Evolutionary conservation across 2,329 filamentous ascomycete species (phyloP), one percentile per base, ranked within the genome.

Genomic region (Emmonsiellopsis sp.): DNA sequence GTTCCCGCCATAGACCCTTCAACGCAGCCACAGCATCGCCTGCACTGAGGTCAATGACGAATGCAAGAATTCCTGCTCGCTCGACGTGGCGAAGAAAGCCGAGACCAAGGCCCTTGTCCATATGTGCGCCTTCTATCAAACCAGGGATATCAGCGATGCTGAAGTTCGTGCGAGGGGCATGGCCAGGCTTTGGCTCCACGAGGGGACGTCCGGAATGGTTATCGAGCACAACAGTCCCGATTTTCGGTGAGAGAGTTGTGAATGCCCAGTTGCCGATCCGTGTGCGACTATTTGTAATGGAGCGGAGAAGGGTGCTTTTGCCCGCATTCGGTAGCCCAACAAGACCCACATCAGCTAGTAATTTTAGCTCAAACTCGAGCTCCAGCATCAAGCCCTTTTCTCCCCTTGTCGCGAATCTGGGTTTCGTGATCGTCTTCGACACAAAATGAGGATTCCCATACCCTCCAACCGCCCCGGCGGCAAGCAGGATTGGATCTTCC

Each of bases 91-190:
- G 84, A 13, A 98, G 74, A 68, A 98, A 98, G 43, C 87, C 89
- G 43, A 96, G 83, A 0, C 93, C 93, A 0, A 98, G 80, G 0
- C 93, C 93, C 59, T 85, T 86, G 70, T 98, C 91, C 7, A 95
- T 79, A 71, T 97, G 92, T 0, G 93, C 93, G 59, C 89, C 90
- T 68, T 94, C 85, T 47, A 98, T 89, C 55, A 98, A 76, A 1
- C 93, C 93, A 1, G 93, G 93, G 54, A 98, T 97, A 67, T 98
- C 93, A 13, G 93, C 93, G 55, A 98, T 86, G 7, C 89, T 95
- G 70, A 97, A 95, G 54, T 87, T 84, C 1, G 86, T 89, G 35
- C 90, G 80, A 0, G 80, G 66, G 72, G 79, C 72, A 68, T 76
- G 67, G 68, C 75, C 62, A 65, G 74, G 15, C 62, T 71, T 62